Evolutionary conservation across 1,284 basidiomycete genomes (phyloP).

Genomic region (Cerrena zonata): DNA sequence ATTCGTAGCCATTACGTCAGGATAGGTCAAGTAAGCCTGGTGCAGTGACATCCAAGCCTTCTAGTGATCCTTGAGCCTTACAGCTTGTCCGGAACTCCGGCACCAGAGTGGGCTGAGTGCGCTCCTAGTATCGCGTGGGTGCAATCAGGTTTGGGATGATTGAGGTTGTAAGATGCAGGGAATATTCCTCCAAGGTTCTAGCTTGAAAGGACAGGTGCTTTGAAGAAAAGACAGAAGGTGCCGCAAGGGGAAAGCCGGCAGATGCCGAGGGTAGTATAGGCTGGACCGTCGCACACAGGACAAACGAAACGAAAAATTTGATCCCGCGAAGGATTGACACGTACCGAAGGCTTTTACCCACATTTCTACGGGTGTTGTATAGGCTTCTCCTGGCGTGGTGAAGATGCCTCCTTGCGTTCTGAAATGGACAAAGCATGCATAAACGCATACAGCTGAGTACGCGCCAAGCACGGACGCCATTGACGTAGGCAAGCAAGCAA

Average conservation of each 20-base stretch:
- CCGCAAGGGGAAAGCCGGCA: conserved; percentile 8
- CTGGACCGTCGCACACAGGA: conserved; percentile 10
- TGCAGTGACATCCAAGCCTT: no score
- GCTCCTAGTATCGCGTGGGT: no score
- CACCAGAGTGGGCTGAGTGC: no score
- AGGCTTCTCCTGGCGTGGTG: conserved; percentile 76
- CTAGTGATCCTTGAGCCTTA: no score
- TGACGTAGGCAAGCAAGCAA: conserved; percentile 1
- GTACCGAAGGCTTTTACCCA: conserved; percentile 78
- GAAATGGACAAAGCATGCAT: conserved; percentile 1
- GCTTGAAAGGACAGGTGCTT: no score
- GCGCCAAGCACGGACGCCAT: background rate
- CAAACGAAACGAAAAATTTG: conserved; percentile 28
- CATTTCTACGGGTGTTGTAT: conserved; percentile 79
- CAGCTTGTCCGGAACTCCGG: no score
- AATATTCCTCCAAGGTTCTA: no score
- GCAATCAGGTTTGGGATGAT: no score
- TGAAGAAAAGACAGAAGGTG: conserved; percentile 2
- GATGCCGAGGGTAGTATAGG: conserved; percentile 15
- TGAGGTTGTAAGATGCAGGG: no score
- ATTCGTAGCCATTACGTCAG: no score
- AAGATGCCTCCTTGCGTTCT: conserved; percentile 81
- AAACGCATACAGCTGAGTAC: background rate
- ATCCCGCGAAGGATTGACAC: conserved; percentile 40
- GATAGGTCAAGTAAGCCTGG: no score